Evolutionary conservation across 2,329 filamentous ascomycete species (phyloP), one percentile per base, ranked within the genome.

Genomic region (Aspergillus hiratsukae): DNA sequence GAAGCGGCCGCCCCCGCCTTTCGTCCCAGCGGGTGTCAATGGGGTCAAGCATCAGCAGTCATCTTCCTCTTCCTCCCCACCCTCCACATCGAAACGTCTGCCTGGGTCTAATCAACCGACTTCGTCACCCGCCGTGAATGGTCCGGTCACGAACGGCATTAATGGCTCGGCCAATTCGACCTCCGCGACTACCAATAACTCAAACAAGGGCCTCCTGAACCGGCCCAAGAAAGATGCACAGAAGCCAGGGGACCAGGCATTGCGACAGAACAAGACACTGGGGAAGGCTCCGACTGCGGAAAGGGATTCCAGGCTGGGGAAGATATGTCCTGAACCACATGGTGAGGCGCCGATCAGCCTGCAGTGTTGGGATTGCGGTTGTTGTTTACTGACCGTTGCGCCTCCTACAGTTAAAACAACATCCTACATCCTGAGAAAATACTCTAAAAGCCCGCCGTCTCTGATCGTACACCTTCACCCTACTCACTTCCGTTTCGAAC

Each of bases 401-500:
- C 64, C 58, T 64, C 55, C 66, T 41, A 52, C 54, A 91, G 91
- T 93, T 46, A 83, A 88, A 70, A 88, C 86, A 29, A 84, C 87
- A 58, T 76, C 82, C 14, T 90, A 94, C 66, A 91, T 97, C 49
- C 80, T 97, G n/a, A 86, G 84, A 65, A 96, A 92, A 75, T 91
- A 88, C 74, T 80, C 79, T 43, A 85, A 82, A 67, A 81, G 81
- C 51, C 84, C 87, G 8, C 92, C 94, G 0, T 97, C 93, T 3
- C 79, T 99, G 25, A 85, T 93, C 51, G 80, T 99, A 25, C 92
- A 97, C 71, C 79, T 99, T 31, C 87, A 97, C 69, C 82, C 86
- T 9, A 91, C 84, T 4, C 88, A 96, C 74, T 97, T 96, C 70
- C 86, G 89, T 56, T 96, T 99, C 75, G 93, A 97, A 65, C 86